Evolutionary conservation across 495 filamentous ascomycete genomes (phyloP), one percentile per base, ranked within the genome.

Genomic region (Hyphodiscus hymeniophilus): DNA sequence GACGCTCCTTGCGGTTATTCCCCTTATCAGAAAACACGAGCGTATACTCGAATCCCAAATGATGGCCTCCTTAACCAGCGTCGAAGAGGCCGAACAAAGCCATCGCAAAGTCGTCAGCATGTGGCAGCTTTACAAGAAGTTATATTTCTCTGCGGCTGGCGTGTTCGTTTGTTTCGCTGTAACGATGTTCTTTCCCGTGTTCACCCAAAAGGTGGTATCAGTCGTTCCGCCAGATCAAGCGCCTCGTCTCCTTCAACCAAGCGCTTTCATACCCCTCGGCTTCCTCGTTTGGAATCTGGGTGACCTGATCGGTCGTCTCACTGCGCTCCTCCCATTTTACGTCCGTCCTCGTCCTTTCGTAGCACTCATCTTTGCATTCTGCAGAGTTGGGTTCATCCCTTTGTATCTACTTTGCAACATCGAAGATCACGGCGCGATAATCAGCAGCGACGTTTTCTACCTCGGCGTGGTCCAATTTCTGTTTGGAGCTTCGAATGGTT

Each of bases 281-380:
- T 95, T 97, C 66, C 76, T 99, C 23, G 75, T 95, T 55, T 99
- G 92, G 92, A 99, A 97, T 56, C 56, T 80, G 5, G 92, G 92
- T 30, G 92, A 99, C 60, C 69, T 97, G 3, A 23, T 73, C 7
- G 91, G 91, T 0, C 74, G 94, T 2, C 68, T 92, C n/a, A 34
- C 76, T 0, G 83, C 88, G 12, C 70, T 81, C 7, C 62, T 84
- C 8, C 79, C 85, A 6, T 61, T 66, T 0, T 60, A 80, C n/a
- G 68, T 90, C 36, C 67, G 72, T 0, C 70, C 76, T 11, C 73
- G 74, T 8, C 89, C 91, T 8, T 58, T 62, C 2, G 40, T 76
- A 3, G 63, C 95, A 2, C 82, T 94, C 48, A 54, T 74, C 1
- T 53, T 86, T 2, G 64, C 85, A 3, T 54, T 94, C 31, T 65